A percentile compares a stretch with the other conserved stretches of the same genome.
These are phyloP conservation scores for Aspergillus costaricaensis DNA, from an alignment of 2,329 filamentous ascomycete genomes.

Conservation along the genomic window DNA sequence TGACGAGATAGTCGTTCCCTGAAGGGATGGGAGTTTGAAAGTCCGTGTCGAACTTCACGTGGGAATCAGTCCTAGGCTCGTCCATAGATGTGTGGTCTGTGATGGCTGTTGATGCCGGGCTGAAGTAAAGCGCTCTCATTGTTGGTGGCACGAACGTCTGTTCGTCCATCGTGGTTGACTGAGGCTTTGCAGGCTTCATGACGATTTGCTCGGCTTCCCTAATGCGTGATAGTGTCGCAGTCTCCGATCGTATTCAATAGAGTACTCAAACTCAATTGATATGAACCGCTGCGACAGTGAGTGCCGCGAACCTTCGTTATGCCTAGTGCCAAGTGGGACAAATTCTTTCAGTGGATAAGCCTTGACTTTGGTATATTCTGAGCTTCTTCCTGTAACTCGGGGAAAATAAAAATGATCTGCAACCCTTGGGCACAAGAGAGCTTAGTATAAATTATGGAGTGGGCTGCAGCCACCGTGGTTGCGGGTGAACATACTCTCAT, in stretches of 20 bases:
- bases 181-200: slow-evolving; percentile 26
- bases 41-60: slow-evolving; percentile 36
- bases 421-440: background rate
- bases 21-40: slow-evolving; percentile 41
- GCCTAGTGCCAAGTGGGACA: background rate
- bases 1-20: slow-evolving; percentile 43
- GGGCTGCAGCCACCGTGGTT: slow-evolving; percentile 3
- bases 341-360: background rate
- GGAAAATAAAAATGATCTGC: background rate
- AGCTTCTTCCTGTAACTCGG: background rate
- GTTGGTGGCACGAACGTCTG: slow-evolving; percentile 38
- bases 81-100: slow-evolving; percentile 12
- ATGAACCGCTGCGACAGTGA: background rate
- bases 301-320: background rate
- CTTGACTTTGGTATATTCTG: background rate
- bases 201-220: background rate
- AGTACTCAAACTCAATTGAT: background rate
- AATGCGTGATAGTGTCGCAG: too few species aligned
- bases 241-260: too few species aligned
- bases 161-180: slow-evolving; percentile 36
- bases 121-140: slow-evolving; percentile 44
- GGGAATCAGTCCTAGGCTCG: slow-evolving; percentile 26
- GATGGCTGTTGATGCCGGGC: slow-evolving; percentile 24
- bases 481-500: slow-evolving; percentile 5
- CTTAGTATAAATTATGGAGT: background rate